Evolutionary conservation across 176 grass and related monocot species (phyloP).

Genomic region (Pontederia crassipes): DNA sequence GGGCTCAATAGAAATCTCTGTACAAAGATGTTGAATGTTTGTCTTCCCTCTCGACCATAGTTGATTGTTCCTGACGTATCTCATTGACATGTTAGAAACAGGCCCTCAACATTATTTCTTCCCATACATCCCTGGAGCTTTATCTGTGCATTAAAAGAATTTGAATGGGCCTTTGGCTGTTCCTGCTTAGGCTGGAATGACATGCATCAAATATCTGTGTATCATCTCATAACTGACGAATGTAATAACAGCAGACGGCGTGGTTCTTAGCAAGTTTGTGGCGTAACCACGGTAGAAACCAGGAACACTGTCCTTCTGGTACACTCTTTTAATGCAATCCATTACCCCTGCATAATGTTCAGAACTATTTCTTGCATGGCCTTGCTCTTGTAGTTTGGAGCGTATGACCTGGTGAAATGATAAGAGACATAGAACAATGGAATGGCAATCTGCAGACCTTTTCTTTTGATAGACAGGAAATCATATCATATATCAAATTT

Average conservation of each 20-base stretch:
- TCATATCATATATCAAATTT: slow-evolving; percentile 1
- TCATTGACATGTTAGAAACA: too few relatives aligned
- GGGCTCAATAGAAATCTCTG: too few relatives aligned
- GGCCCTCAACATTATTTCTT: too few relatives aligned
- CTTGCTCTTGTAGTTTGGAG: slow-evolving; percentile 78
- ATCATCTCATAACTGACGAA: slow-evolving; percentile 92
- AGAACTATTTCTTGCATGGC: slow-evolving; percentile 29
- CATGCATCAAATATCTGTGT: slow-evolving; percentile 35
- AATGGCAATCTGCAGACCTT: too few relatives aligned
- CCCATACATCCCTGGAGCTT: too few relatives aligned
- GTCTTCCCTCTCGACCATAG: too few relatives aligned
- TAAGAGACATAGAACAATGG: not conserved
- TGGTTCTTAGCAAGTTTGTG: slow-evolving; percentile 77
- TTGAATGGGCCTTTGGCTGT: not conserved
- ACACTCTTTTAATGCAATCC: slow-evolving; percentile 70
- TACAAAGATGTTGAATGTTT: too few relatives aligned
- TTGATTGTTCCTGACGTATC: too few relatives aligned
- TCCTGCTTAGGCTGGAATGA: slow-evolving; percentile 20
- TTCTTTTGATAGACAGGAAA: too few relatives aligned
- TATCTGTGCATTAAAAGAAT: too few relatives aligned
- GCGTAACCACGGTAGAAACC: slow-evolving; percentile 77
- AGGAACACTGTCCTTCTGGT: slow-evolving; percentile 42
- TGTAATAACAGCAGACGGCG: slow-evolving; percentile 72
- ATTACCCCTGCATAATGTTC: slow-evolving; percentile 36
- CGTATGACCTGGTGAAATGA: slow-evolving; percentile 45